These are phyloP conservation scores for Phytophthora kernoviae DNA, from an alignment of 352 stramenopile species.

Conservation along the genomic window DNA sequence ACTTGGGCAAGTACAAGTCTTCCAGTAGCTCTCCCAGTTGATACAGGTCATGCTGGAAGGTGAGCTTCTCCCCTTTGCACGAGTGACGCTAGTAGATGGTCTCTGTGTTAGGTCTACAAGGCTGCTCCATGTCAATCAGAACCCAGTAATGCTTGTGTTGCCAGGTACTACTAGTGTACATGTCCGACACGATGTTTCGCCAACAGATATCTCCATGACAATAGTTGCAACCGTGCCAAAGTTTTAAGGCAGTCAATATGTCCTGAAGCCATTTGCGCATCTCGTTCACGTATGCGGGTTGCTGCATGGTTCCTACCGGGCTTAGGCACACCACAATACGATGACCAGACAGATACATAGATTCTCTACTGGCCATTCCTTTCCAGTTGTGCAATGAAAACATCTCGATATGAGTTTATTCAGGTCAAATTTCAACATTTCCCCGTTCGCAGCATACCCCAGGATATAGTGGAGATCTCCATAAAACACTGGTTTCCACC, in stretches of 20 bases:
- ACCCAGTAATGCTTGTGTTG: no score
- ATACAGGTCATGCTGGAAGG: neutral
- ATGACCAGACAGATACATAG: neutral
- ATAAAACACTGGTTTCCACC: slow-evolving; percentile 12
- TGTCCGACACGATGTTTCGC: slow-evolving; percentile 28
- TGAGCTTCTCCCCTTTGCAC: neutral
- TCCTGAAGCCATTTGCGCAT: slow-evolving; percentile 6
- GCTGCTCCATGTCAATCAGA: neutral
- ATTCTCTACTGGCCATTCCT: neutral
- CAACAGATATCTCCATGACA: slow-evolving; percentile 29
- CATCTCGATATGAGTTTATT: neutral
- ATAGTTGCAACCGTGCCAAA: slow-evolving; percentile 17
- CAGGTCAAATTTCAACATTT: slow-evolving; percentile 1
- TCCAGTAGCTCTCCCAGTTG: neutral
- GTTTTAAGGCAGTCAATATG: slow-evolving; percentile 22
- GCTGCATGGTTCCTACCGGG: neutral
- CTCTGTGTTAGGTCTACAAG: neutral
- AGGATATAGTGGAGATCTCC: slow-evolving; percentile 8
- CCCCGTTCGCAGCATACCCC: slow-evolving; percentile 4
- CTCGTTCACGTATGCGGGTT: slow-evolving; percentile 5
- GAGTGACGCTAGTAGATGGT: neutral
- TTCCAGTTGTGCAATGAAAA: neutral
- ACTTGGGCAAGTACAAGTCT: no score
- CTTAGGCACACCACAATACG: neutral
- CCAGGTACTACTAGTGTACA: neutral